phyloP scores from a whole-genome alignment of 1,284 basidiomycete genomes.

The Lentinula novae-zelandiae region DNA sequence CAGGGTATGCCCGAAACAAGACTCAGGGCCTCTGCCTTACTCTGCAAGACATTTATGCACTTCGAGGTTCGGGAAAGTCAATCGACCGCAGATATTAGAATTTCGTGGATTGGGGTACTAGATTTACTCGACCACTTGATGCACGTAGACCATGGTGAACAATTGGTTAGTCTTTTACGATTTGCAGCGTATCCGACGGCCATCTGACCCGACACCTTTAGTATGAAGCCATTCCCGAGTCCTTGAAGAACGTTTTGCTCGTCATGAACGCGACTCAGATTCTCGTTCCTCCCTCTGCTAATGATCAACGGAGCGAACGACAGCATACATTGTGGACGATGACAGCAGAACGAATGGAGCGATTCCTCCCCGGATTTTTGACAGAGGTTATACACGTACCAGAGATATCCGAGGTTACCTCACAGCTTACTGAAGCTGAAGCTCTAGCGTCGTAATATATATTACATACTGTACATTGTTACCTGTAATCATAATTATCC shows the following conservation, averaged over 20 bases:
- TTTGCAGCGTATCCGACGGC: background rate
- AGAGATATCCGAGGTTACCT: slow-evolving; percentile 8
- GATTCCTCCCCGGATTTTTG: slow-evolving; percentile 88
- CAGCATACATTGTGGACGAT: slow-evolving; percentile 81
- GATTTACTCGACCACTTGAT: slow-evolving; percentile 90
- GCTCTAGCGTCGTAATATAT: background rate
- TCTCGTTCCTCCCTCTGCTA: slow-evolving; percentile 58
- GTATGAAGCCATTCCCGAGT: slow-evolving; percentile 95
- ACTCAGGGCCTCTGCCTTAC: slow-evolving; percentile 78
- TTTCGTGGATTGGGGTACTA: slow-evolving; percentile 89
- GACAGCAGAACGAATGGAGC: slow-evolving; percentile 81
- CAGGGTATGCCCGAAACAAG: slow-evolving; percentile 89
- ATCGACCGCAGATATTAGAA: slow-evolving; percentile 64
- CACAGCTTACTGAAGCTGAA: background rate
- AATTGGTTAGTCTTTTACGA: slow-evolving; percentile 62
- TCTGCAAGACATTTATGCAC: slow-evolving; percentile 96
- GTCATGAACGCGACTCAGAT: slow-evolving; percentile 92
- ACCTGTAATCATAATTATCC: background rate
- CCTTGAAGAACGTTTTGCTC: slow-evolving; percentile 93
- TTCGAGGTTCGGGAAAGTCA: slow-evolving; percentile 76
- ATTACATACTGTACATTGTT: background rate
- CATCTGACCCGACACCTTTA: slow-evolving; percentile 27
- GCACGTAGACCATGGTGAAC: slow-evolving; percentile 80
- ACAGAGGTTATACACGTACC: slow-evolving; percentile 57
- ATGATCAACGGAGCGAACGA: slow-evolving; percentile 55